phyloP scores from a whole-genome alignment of 2,329 filamentous ascomycete genomes.

The Emergomyces africanus region DNA sequence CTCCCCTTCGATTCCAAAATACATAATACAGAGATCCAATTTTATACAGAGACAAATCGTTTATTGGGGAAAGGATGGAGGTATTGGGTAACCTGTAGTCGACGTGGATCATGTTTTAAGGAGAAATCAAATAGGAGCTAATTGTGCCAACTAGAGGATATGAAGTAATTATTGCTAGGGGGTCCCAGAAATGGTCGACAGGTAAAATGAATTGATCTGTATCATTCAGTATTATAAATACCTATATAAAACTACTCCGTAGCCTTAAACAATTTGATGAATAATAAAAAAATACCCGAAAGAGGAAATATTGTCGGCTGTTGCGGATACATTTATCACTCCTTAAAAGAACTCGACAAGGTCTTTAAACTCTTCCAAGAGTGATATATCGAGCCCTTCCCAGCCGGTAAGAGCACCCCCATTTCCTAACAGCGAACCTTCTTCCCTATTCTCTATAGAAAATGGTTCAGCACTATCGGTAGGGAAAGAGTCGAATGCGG shows the following conservation, averaged over 20 bases:
- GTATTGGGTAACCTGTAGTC: no score
- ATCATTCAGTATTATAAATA: neutral
- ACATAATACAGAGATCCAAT: neutral
- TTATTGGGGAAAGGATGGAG: no score
- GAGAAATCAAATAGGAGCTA: no score
- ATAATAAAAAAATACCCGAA: neutral
- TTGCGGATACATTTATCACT: neutral
- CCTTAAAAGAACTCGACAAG: conserved; percentile 26
- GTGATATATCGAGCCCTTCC: conserved; percentile 25
- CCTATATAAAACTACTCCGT: neutral
- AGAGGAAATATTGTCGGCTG: neutral
- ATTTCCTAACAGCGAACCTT: neutral
- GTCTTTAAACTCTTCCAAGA: conserved; percentile 30
- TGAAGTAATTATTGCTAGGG: neutral
- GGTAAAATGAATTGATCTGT: neutral
- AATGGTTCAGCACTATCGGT: neutral
- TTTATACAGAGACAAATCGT: no score
- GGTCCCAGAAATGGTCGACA: neutral
- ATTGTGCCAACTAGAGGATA: no score
- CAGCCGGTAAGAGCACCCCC: conserved; percentile 11
- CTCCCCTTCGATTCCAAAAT: neutral
- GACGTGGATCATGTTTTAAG: no score
- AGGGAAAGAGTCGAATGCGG: neutral
- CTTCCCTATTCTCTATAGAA: no score
- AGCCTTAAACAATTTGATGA: neutral